Conservation (phyloP, 2,329 filamentous ascomycete genomes). For the Blastomyces gilchristii region DNA sequence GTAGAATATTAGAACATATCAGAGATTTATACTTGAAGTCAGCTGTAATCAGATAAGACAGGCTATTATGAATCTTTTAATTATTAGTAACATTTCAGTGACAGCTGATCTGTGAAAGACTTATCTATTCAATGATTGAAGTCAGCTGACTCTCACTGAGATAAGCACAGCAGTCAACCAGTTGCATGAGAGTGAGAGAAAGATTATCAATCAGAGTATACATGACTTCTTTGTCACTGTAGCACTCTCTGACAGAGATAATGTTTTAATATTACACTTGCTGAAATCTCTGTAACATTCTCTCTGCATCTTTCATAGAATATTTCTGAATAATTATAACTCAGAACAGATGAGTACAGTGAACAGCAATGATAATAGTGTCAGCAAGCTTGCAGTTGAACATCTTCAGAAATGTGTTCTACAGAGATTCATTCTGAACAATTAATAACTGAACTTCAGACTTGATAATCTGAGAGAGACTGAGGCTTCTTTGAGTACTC, state of each 20-base stretch:
- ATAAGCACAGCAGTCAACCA: constrained; percentile 6
- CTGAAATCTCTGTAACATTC: constrained; percentile 10
- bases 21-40: constrained; percentile 20
- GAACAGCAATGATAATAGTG: too few species aligned
- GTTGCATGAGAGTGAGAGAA: constrained; percentile 15
- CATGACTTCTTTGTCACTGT: constrained; percentile 10
- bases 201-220: constrained; percentile 13
- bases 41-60: constrained; percentile 15
- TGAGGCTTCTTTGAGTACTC: background rate
- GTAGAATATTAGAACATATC: constrained; percentile 21
- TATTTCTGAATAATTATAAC: too few species aligned
- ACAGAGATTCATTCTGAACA: too few species aligned
- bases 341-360: too few species aligned
- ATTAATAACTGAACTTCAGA: background rate
- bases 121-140: too few species aligned
- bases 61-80: constrained; percentile 18
- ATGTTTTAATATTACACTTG: constrained; percentile 14
- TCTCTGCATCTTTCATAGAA: constrained; percentile 8
- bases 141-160: too few species aligned
- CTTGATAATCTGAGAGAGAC: background rate
- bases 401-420: too few species aligned
- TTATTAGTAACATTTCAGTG: constrained; percentile 10
- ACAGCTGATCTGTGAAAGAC: too few species aligned
- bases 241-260: constrained; percentile 8
- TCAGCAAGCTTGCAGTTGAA: too few species aligned